Percentiles rank a stretch among this genome's conserved stretches.
phyloP scores from a whole-genome alignment of 208 protist genomes.

The Leishmania turanica region DNA sequence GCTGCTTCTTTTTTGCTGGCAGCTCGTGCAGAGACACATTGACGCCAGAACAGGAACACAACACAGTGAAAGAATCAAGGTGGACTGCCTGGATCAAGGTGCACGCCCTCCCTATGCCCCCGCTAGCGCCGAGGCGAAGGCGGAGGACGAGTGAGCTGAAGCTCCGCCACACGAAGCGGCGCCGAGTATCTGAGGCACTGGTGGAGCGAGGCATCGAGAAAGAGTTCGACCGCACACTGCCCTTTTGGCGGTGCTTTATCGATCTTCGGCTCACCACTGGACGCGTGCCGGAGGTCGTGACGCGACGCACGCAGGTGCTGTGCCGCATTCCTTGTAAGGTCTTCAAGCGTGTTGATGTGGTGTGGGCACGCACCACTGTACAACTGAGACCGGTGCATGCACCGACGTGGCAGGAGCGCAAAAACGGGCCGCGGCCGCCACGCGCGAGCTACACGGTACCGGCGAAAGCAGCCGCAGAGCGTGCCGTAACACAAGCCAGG shows the following conservation, averaged over 20 bases:
- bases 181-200: constrained; percentile 35
- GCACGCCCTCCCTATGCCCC: neutral
- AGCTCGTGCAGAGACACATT: no score
- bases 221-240: constrained; percentile 66
- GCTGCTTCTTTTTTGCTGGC: neutral
- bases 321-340: constrained; percentile 47
- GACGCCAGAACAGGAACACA: neutral
- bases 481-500: neutral
- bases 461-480: neutral
- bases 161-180: neutral
- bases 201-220: constrained; percentile 41
- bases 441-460: neutral
- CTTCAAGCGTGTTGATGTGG: constrained; percentile 69
- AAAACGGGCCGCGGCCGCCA: neutral
- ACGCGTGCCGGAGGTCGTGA: constrained; percentile 35
- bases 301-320: constrained; percentile 32
- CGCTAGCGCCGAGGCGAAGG: neutral
- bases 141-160: constrained; percentile 3
- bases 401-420: constrained; percentile 7
- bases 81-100: neutral
- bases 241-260: constrained; percentile 69
- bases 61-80: neutral
- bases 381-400: constrained; percentile 13
- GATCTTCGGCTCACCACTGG: constrained; percentile 38
- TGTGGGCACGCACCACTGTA: constrained; percentile 62